Base-by-base conservation (phyloP, 2,329 filamentous ascomycete species). In the Alternaria triticina region DNA sequence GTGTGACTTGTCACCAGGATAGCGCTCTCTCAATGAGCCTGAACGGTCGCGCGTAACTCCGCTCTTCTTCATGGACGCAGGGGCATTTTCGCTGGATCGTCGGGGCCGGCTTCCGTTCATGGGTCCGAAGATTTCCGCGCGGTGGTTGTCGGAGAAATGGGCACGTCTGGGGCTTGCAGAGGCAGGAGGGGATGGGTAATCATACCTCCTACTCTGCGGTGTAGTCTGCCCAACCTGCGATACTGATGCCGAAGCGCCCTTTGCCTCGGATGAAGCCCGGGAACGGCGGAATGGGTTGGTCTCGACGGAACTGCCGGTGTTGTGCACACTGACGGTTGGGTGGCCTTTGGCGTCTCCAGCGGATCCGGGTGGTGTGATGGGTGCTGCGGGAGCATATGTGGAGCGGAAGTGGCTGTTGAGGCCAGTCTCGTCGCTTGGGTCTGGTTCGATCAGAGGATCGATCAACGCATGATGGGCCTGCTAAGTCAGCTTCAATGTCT, bases 401-500 rank as follows among this genome's bases (percentile, higher is more conserved):
- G 81, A 82, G 59, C 81, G 79, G 72, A 88, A 86, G 66, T 87
- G 87, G 4, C 84, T 83, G 62, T 87, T 87, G n/a, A 86, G 86
- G 49, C 90, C 89, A 51, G 88, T 90, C 74, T 91, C 88, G 65
- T 90, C 86, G 64, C 84, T 87, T 13, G 90, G 90, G 65, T 91
- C 88, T 10, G 89, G 89, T 22, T 85, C 89, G 70, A 84, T 88
- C 65, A 93, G 82, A 67, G 91, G 91, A 70, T 91, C 89, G 68
- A 93, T 86, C 47, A 93, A 83, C 74, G 90, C 89, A 72, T 87
- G 86, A 57, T 85, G 83, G 46, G 90, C 89, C 90, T 92, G 66
- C 11, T 55, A 62, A 45, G 60, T 72, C 30, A 70, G 64, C 46
- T 45, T 52, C 27, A 20, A 22, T 33, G 15, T 40, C 11, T 22